phyloP scores from a whole-genome alignment of 495 filamentous ascomycete species.

The Aspergillus avenaceus region DNA sequence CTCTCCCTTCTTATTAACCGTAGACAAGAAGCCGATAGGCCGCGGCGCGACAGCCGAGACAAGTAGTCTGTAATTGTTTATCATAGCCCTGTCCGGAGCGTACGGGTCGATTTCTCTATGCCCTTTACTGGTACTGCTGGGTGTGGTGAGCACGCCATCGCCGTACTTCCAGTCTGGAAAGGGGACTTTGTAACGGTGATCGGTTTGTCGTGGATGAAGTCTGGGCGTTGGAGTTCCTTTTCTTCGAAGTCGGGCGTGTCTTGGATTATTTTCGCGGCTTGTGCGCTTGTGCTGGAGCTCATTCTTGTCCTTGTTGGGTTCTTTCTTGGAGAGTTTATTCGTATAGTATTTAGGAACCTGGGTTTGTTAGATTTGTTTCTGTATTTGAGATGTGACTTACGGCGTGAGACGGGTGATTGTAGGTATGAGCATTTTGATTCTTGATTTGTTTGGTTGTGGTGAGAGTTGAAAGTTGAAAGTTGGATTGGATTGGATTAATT shows the following conservation, averaged over 20 bases:
- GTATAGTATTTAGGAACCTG: no score
- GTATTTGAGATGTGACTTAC: no score
- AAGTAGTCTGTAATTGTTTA: conserved; percentile 83
- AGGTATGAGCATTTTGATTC: no score
- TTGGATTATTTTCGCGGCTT: conserved; percentile 26
- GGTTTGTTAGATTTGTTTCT: no score
- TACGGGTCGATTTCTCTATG: conserved; percentile 81
- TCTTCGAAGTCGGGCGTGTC: conserved; percentile 58
- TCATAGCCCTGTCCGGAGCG: conserved; percentile 54
- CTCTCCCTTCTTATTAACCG: conserved; percentile 44
- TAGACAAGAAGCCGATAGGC: conserved; percentile 60
- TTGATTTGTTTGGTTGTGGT: no score
- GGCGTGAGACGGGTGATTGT: no score
- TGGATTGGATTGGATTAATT: no score
- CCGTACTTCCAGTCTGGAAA: conserved; percentile 71
- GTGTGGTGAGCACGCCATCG: conserved; percentile 58
- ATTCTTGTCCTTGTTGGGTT: conserved; percentile 4
- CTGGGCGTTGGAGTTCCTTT: conserved; percentile 61
- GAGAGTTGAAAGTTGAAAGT: no score
- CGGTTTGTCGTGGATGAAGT: conserved; percentile 45
- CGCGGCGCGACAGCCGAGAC: conserved; percentile 80
- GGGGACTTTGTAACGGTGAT: conserved; percentile 64
- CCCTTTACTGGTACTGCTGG: conserved; percentile 38
- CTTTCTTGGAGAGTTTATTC: conserved; percentile 18
- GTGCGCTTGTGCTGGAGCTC: conserved; percentile 5